Base-by-base conservation (phyloP, 345 rosid species). In the Firmiana major region DNA sequence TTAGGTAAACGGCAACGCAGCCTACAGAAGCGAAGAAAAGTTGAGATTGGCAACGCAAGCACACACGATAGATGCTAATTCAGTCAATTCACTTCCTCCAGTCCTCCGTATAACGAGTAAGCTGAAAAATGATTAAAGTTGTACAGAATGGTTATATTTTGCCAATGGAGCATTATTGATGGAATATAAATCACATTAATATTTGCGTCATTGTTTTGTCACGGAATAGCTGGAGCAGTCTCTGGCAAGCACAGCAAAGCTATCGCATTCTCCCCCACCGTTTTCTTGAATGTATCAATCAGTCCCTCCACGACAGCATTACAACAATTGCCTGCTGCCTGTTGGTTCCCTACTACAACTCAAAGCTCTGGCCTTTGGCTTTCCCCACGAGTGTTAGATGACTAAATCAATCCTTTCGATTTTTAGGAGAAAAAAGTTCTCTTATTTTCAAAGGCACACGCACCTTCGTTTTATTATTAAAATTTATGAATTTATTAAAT, bases 351-450 rank as follows among this genome's bases (percentile, higher is more conserved):
- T 40, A 0, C 42, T 40, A 0, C 7, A 40, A 60, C 9, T 26
- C 46, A 9, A 31, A 28, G 38, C 2, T 40, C 42, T 40, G 49
- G 49, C 49, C 81, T 11, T 53, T 83, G 34, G 34, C 85, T 45
- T 53, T 36, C 57, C 15, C 79, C 68, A 5, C 3, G 5, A 40
- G 22, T 24, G 2, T 6, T 22, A 43, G 45, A 45, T 22, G 36
- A 68, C 54, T 36, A 22, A 40, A 7, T 68, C 19, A 68, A 45
- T 55, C 72, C 28, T 31, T 0, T n/a, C n/a, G n/a, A n/a, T n/a
- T n/a, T n/a, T n/a, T n/a, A n/a, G n/a, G n/a, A n/a, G n/a, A n/a
- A n/a, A n/a, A n/a, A n/a, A n/a, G n/a, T n/a, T n/a, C n/a, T n/a
- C n/a, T n/a, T n/a, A n/a, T n/a, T n/a, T n/a, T n/a, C n/a, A n/a